Evolutionary conservation across 208 protist genomes (phyloP).

Genomic region (Trypanosoma theileri): DNA sequence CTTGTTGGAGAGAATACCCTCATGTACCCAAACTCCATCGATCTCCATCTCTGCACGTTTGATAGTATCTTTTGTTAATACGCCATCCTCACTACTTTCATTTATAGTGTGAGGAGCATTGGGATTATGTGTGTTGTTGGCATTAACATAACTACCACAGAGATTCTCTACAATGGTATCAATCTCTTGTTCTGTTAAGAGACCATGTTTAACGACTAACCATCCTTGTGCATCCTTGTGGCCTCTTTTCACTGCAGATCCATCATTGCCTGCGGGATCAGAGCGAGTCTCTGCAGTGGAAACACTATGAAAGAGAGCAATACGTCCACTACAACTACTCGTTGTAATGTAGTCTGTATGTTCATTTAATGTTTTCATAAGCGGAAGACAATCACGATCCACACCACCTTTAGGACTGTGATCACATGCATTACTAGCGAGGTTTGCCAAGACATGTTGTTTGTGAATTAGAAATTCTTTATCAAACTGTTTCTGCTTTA

Average conservation of each 20-base stretch:
- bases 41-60: conserved; percentile 38
- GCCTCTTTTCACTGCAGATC: conserved; percentile 58
- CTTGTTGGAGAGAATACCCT: conserved; percentile 12
- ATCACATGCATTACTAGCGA: conserved; percentile 68
- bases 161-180: conserved; percentile 52
- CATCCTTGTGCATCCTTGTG: conserved; percentile 70
- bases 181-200: conserved; percentile 64
- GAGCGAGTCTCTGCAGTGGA: neutral
- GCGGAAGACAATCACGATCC: conserved; percentile 68
- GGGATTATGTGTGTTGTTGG: neutral
- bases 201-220: conserved; percentile 81
- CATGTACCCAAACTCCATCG: conserved; percentile 41
- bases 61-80: neutral
- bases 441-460: conserved; percentile 54
- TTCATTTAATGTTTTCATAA: conserved; percentile 76
- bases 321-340: conserved; percentile 89
- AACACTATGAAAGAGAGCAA: conserved; percentile 82
- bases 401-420: conserved; percentile 73
- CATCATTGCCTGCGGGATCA: conserved; percentile 6
- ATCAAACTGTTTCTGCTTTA: conserved; percentile 46
- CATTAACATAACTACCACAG: conserved; percentile 30
- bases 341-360: conserved; percentile 83
- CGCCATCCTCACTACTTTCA: neutral
- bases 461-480: conserved; percentile 78
- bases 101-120: no score